Percentiles rank a stretch among this genome's conserved stretches.
Evolutionary conservation across 2,329 filamentous ascomycete species (phyloP).

Genomic region (Botrytis fragariae): DNA sequence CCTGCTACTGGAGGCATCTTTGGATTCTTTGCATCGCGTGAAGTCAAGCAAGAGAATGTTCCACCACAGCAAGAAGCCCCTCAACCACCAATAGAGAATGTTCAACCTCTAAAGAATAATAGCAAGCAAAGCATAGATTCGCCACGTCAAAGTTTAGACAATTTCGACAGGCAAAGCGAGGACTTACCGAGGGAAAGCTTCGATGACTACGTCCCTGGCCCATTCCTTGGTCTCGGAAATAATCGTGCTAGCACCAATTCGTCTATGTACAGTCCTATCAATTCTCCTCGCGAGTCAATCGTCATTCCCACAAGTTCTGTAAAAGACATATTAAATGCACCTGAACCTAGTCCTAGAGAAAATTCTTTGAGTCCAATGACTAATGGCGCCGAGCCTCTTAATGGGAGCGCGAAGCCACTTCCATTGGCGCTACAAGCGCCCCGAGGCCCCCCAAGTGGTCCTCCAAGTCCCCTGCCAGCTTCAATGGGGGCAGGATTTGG

Average conservation of each 20-base stretch:
- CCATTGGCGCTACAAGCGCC: conserved; percentile 13
- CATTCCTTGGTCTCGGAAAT: conserved; percentile 58
- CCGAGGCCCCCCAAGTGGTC: conserved; percentile 15
- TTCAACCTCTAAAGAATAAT: background rate
- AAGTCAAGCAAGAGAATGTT: conserved; percentile 35
- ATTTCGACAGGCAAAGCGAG: background rate
- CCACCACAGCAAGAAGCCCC: conserved; percentile 5
- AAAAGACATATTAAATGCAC: background rate
- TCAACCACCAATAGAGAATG: background rate
- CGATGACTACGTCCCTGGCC: conserved; percentile 39
- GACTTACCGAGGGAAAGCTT: conserved; percentile 1
- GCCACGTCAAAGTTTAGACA: background rate
- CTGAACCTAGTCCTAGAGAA: background rate
- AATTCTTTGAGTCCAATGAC: background rate
- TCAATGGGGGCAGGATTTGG: conserved; percentile 43
- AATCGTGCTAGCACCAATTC: conserved; percentile 63
- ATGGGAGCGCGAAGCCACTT: conserved; percentile 35
- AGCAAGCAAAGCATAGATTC: background rate
- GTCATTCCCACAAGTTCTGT: background rate
- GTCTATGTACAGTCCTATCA: conserved; percentile 72
- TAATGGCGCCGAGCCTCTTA: conserved; percentile 24
- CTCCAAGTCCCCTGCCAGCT: conserved; percentile 22
- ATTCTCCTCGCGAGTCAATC: conserved; percentile 60
- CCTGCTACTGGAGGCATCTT: conserved; percentile 5
- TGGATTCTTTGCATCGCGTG: conserved; percentile 63